A percentile compares a stretch with the other conserved stretches of the same genome.
phyloP scores from a whole-genome alignment of 306 rosid species.

The Quercus rubra region DNA sequence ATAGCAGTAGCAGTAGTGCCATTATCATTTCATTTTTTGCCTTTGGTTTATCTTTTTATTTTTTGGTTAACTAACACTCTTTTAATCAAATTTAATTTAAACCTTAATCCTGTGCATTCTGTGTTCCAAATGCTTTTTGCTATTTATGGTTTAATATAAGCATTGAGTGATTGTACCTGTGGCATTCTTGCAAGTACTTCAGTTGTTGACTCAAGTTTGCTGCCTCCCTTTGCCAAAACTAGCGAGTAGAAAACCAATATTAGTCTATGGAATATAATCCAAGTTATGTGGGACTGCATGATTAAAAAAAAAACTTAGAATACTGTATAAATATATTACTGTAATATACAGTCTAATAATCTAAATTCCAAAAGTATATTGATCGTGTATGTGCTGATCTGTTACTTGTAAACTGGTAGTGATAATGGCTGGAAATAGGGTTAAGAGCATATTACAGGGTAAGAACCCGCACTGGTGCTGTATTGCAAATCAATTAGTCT shows the following conservation, averaged over 20 bases:
- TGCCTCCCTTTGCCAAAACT: constrained; percentile 41
- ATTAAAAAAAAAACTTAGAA: not conserved
- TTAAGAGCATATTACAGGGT: not conserved
- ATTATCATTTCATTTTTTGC: no score
- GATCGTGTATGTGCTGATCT: not conserved
- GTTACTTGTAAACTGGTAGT: not conserved
- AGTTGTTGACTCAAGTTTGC: constrained; percentile 26
- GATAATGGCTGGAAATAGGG: not conserved
- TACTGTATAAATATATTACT: not conserved
- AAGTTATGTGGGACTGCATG: not conserved
- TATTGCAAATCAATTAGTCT: not conserved
- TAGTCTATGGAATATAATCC: not conserved
- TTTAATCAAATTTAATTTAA: no score
- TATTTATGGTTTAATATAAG: not conserved
- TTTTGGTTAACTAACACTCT: no score
- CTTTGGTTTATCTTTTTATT: no score
- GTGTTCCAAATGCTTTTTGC: not conserved
- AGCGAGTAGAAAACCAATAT: constrained; percentile 7
- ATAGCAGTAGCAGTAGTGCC: no score
- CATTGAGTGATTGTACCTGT: constrained; percentile 26
- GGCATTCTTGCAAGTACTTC: constrained; percentile 31
- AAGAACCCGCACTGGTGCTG: not conserved
- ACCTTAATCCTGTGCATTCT: not conserved
- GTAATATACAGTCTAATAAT: not conserved
- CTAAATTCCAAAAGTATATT: not conserved